Conservation (phyloP, 441 rosid species). For the Pelargonium fulgidum region DNA sequence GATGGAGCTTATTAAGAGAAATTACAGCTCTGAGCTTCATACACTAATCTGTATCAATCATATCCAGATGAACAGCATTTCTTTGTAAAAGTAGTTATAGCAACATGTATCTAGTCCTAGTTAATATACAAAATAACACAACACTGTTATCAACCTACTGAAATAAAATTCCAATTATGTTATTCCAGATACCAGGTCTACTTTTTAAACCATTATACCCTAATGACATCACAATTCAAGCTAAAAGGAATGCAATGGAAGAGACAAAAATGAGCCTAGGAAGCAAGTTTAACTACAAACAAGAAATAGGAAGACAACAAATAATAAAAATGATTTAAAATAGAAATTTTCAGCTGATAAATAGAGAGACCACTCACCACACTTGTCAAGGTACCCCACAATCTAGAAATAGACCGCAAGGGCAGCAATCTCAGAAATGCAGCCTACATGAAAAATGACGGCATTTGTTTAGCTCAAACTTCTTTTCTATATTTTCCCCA, state of each 20-base stretch:
- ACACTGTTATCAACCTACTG: neutral
- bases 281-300: neutral
- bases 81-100: neutral
- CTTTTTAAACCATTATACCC: neutral
- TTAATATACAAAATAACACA: neutral
- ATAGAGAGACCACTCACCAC: slow-evolving; percentile 43
- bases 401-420: slow-evolving; percentile 74
- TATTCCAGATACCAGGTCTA: neutral
- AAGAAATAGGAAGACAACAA: neutral
- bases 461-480: slow-evolving; percentile 3
- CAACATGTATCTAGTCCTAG: neutral
- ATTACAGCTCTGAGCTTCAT: neutral
- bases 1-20: neutral
- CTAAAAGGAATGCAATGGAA: neutral
- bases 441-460: slow-evolving; percentile 42
- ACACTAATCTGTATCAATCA: neutral
- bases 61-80: neutral
- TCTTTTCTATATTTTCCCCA: neutral
- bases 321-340: slow-evolving; percentile 7
- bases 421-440: slow-evolving; percentile 66
- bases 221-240: neutral
- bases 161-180: neutral
- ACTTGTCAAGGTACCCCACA: slow-evolving; percentile 66
- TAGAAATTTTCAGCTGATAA: neutral
- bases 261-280: neutral